Evolutionary conservation across 148 eudicot species (phyloP).

Genomic region (Amaranthus palmeri): DNA sequence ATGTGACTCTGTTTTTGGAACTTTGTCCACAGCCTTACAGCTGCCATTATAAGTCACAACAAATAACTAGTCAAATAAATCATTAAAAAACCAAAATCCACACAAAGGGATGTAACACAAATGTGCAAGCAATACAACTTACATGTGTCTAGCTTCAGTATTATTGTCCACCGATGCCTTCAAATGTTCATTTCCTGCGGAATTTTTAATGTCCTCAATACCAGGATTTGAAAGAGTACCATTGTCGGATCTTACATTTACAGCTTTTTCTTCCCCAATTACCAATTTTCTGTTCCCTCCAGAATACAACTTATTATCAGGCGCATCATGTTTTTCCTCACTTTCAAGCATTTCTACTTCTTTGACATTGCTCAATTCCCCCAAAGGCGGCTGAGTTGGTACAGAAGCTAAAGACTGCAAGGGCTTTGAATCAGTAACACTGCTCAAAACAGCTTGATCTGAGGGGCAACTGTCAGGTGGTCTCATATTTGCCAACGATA

Average conservation of each 20-base stretch:
- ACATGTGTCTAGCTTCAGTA: slow-evolving; percentile 40
- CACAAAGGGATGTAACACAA: background rate
- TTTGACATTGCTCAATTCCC: slow-evolving; percentile 6
- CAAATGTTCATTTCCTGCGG: slow-evolving; percentile 20
- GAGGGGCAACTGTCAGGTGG: slow-evolving; percentile 19
- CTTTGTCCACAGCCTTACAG: slow-evolving; percentile 36
- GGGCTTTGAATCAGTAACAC: slow-evolving; percentile 17
- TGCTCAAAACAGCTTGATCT: slow-evolving; percentile 16
- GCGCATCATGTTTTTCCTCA: slow-evolving; percentile 7
- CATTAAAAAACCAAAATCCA: background rate
- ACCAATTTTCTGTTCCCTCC: slow-evolving; percentile 23
- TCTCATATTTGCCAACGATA: slow-evolving; percentile 14
- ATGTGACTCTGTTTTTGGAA: slow-evolving; percentile 23
- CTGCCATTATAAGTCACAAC: slow-evolving; percentile 25
- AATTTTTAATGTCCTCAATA: slow-evolving; percentile 20
- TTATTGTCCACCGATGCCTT: slow-evolving; percentile 24
- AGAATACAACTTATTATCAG: slow-evolving; percentile 10
- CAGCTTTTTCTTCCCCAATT: slow-evolving; percentile 25
- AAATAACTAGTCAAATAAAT: slow-evolving; percentile 13
- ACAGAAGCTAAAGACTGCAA: slow-evolving; percentile 9
- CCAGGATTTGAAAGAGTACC: slow-evolving; percentile 15
- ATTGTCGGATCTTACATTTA: slow-evolving; percentile 21
- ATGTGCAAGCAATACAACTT: slow-evolving; percentile 23
- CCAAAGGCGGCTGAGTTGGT: slow-evolving; percentile 4
- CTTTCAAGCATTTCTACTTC: background rate